phyloP scores from a whole-genome alignment of 208 protist species.

The Naegleria fowleri region DNA sequence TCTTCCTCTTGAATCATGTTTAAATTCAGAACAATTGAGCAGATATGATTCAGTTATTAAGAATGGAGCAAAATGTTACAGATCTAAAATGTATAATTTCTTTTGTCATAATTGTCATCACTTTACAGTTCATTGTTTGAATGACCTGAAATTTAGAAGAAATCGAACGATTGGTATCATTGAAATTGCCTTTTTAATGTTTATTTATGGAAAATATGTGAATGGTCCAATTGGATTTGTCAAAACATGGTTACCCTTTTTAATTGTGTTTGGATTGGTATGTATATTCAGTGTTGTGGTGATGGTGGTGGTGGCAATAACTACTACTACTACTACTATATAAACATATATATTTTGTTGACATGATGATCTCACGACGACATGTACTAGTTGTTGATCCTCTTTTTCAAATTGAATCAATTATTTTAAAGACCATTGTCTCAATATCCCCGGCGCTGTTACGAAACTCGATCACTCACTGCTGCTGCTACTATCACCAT shows the following conservation, averaged over 20 bases:
- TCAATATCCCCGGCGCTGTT: too few species aligned
- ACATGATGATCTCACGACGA: too few species aligned
- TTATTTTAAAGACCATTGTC: too few species aligned
- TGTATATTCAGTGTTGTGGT: too few species aligned
- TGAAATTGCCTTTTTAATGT: constrained; percentile 1
- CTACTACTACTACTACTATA: too few species aligned
- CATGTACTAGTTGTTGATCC: too few species aligned
- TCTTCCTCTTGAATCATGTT: not conserved
- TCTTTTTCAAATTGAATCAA: too few species aligned
- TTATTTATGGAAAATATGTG: constrained; percentile 10
- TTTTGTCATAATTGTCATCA: constrained; percentile 32
- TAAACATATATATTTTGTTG: too few species aligned
- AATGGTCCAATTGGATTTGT: not conserved
- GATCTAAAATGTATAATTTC: constrained; percentile 23
- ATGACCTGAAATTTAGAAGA: constrained; percentile 29
- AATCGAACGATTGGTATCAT: not conserved
- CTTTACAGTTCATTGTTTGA: not conserved
- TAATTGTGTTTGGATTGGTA: not conserved
- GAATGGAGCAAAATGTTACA: not conserved
- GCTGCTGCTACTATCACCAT: too few species aligned
- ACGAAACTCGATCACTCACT: too few species aligned
- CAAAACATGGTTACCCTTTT: not conserved
- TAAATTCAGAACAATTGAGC: not conserved
- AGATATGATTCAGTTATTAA: not conserved
- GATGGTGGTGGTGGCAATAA: too few species aligned